Evolutionary conservation across 2,329 filamentous ascomycete species (phyloP).

Genomic region (Penicillium sp.): DNA sequence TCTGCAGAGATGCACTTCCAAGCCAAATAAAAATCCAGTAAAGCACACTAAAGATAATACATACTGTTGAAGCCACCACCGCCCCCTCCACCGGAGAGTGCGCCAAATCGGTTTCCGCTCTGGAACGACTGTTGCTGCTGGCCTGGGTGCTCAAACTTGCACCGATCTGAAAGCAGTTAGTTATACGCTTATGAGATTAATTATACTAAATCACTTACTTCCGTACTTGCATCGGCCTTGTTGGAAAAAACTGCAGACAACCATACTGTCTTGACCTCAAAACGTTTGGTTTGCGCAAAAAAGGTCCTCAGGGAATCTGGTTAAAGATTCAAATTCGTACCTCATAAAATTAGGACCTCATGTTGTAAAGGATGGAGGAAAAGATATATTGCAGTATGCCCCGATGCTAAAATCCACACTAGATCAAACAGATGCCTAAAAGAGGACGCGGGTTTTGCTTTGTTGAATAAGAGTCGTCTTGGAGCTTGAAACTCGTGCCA

Average conservation of each 20-base stretch:
- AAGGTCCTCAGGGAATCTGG: background rate
- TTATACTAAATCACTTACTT: slow-evolving; percentile 49
- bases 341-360: background rate
- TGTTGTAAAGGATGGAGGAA: background rate
- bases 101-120: slow-evolving; percentile 64
- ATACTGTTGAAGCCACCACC: slow-evolving; percentile 46
- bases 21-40: background rate
- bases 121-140: slow-evolving; percentile 33
- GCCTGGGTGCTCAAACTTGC: slow-evolving; percentile 64
- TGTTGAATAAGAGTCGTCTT: background rate
- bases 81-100: slow-evolving; percentile 45
- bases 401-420: background rate
- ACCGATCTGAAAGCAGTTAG: slow-evolving; percentile 52
- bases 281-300: background rate
- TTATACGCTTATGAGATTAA: background rate
- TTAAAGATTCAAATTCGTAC: background rate
- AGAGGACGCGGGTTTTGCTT: background rate
- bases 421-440: background rate
- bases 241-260: slow-evolving; percentile 67
- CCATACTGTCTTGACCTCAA: slow-evolving; percentile 38
- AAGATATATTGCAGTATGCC: background rate
- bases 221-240: slow-evolving; percentile 70
- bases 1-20: background rate
- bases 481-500: background rate
- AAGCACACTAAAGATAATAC: slow-evolving; percentile 17